Evolutionary conservation across 2,329 filamentous ascomycete species (phyloP).

Genomic region (Cladophialophora immunda): DNA sequence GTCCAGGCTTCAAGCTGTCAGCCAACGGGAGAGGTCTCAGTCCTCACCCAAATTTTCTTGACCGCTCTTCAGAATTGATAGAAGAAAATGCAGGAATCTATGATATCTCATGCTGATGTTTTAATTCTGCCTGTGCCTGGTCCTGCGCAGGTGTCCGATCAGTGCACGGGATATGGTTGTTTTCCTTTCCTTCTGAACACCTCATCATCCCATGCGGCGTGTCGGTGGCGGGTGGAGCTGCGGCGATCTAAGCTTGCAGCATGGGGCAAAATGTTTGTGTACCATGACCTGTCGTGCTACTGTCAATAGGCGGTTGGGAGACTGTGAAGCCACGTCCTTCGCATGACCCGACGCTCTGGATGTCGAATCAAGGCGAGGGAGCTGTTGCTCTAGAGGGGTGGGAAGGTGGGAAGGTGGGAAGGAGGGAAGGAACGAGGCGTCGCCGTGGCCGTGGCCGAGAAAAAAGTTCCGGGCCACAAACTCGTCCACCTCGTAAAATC

Average conservation of each 20-base stretch:
- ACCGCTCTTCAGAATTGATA: conserved; percentile 32
- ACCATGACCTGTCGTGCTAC: conserved; percentile 33
- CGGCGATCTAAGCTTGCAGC: conserved; percentile 7
- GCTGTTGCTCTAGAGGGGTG: neutral
- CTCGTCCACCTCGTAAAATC: neutral
- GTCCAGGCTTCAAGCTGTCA: conserved; percentile 21
- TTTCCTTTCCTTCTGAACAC: conserved; percentile 1
- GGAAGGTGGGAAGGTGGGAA: neutral
- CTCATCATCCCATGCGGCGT: conserved; percentile 3
- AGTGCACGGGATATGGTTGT: neutral
- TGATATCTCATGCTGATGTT: conserved; percentile 15
- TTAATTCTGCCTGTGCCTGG: neutral
- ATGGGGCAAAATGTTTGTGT: conserved; percentile 15
- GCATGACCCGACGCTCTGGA: conserved; percentile 27
- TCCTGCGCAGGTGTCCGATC: neutral
- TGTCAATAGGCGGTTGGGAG: neutral
- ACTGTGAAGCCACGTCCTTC: neutral
- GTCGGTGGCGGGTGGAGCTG: neutral
- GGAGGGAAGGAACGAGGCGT: conserved; percentile 1
- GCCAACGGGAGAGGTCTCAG: conserved; percentile 28
- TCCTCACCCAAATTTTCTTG: conserved; percentile 33
- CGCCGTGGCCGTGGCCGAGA: neutral
- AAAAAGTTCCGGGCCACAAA: conserved; percentile 19
- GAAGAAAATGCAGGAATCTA: conserved; percentile 25
- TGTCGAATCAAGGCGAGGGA: conserved; percentile 19